phyloP scores from a whole-genome alignment of 2,329 filamentous ascomycete genomes.

The Sporothrix brunneoviolacea region DNA sequence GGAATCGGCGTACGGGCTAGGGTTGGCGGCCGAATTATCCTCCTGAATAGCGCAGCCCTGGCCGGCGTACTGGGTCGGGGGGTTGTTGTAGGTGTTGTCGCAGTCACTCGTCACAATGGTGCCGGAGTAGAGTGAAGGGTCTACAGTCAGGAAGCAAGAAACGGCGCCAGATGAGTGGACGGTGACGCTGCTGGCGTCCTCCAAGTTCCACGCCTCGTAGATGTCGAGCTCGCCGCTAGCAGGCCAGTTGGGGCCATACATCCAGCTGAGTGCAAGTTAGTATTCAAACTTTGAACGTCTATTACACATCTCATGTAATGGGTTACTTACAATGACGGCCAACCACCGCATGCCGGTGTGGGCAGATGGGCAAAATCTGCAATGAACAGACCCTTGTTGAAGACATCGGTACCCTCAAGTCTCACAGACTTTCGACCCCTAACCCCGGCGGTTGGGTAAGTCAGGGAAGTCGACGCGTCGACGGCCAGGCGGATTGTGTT shows the following conservation, averaged over 20 bases:
- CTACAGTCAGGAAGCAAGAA: conserved; percentile 27
- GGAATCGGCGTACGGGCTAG: conserved; percentile 14
- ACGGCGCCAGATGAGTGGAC: conserved; percentile 42
- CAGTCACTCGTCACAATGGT: conserved; percentile 30
- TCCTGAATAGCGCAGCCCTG: conserved; percentile 38
- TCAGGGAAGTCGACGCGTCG: background rate
- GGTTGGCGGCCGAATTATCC: background rate
- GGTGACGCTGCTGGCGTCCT: conserved; percentile 48
- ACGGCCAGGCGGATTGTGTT: conserved; percentile 20
- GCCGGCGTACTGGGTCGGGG: conserved; percentile 29
- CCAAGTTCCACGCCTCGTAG: conserved; percentile 58
- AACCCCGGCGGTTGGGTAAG: conserved; percentile 19
- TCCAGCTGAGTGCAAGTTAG: conserved; percentile 32
- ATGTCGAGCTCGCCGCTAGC: conserved; percentile 59
- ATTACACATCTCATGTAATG: too few species aligned
- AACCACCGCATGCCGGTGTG: conserved; percentile 57
- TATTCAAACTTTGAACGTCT: too few species aligned
- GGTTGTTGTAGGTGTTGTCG: conserved; percentile 26
- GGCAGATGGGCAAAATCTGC: conserved; percentile 66
- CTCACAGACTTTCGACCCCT: conserved; percentile 56
- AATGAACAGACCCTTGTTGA: conserved; percentile 62
- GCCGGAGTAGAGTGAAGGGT: conserved; percentile 23
- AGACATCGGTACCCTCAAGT: conserved; percentile 55
- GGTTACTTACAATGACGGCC: conserved; percentile 57
- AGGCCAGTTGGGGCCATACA: conserved; percentile 50